Conservation (phyloP, 2,329 filamentous ascomycete species). For the Lachnellula cervina region DNA sequence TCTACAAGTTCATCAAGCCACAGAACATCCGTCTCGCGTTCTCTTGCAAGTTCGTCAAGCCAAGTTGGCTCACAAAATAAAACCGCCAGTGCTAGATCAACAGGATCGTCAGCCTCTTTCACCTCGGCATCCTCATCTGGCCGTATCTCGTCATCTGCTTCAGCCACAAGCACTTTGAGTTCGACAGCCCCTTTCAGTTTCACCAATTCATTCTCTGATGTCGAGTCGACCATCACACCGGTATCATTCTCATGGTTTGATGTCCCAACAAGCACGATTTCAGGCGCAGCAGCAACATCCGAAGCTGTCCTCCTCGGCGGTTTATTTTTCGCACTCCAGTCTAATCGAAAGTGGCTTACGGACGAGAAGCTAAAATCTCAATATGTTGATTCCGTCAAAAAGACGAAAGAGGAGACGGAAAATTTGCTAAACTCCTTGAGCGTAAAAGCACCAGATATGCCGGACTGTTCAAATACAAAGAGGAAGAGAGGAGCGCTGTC, state of each 20-base stretch:
- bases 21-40: too few species aligned
- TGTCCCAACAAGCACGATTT: constrained; percentile 3
- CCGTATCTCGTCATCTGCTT: background rate
- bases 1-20: background rate
- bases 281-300: constrained; percentile 2
- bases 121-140: background rate
- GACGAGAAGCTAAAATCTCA: constrained; percentile 6
- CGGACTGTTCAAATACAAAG: constrained; percentile 1
- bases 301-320: constrained; percentile 1
- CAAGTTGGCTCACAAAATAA: background rate
- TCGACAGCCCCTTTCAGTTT: background rate
- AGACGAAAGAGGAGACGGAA: constrained; percentile 1
- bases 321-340: constrained; percentile 4
- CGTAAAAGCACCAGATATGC: constrained; percentile 2
- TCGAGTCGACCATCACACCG: background rate
- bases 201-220: background rate
- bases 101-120: background rate
- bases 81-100: background rate
- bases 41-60: background rate
- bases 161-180: background rate
- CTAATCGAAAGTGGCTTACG: constrained; percentile 8
- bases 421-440: background rate
- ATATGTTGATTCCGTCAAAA: constrained; percentile 3
- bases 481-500: constrained; percentile 1
- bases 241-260: background rate